A percentile compares a stretch with the other conserved stretches of the same genome.
Conservation (phyloP, 2,329 filamentous ascomycete species). For the Chrysosporium keratinophilum region DNA sequence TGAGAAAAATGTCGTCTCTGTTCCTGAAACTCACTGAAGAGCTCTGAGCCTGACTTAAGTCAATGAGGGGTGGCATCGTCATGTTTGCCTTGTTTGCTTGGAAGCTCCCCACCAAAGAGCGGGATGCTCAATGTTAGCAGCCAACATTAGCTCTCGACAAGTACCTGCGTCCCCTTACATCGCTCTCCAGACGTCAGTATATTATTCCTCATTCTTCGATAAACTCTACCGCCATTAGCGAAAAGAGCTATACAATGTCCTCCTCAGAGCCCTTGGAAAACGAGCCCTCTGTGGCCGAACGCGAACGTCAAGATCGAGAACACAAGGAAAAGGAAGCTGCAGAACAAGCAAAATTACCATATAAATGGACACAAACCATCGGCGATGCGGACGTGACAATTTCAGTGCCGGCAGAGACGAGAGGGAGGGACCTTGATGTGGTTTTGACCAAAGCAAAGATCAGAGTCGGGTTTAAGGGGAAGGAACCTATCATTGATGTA, state of each 20-base stretch:
- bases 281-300: conserved; percentile 34
- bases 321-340: conserved; percentile 62
- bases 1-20: not conserved
- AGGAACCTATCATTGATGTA: conserved; percentile 74
- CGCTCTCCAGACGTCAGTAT: not conserved
- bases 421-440: conserved; percentile 72
- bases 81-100: conserved; percentile 7
- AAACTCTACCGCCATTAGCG: not conserved
- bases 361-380: conserved; percentile 96
- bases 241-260: conserved; percentile 21
- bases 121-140: not conserved
- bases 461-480: conserved; percentile 74
- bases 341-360: conserved; percentile 84
- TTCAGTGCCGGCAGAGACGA: conserved; percentile 68
- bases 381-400: conserved; percentile 73
- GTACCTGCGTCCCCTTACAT: no score
- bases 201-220: not conserved
- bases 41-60: no score
- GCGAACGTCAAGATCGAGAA: conserved; percentile 45
- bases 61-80: no score
- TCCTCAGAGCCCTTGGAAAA: conserved; percentile 21
- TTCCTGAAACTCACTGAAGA: no score
- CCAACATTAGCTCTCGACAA: not conserved
- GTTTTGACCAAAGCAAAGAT: conserved; percentile 70
- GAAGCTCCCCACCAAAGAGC: not conserved